These are phyloP conservation scores for Copromyces sp. DNA, from an alignment of 495 filamentous ascomycete genomes.

Conservation along the genomic window DNA sequence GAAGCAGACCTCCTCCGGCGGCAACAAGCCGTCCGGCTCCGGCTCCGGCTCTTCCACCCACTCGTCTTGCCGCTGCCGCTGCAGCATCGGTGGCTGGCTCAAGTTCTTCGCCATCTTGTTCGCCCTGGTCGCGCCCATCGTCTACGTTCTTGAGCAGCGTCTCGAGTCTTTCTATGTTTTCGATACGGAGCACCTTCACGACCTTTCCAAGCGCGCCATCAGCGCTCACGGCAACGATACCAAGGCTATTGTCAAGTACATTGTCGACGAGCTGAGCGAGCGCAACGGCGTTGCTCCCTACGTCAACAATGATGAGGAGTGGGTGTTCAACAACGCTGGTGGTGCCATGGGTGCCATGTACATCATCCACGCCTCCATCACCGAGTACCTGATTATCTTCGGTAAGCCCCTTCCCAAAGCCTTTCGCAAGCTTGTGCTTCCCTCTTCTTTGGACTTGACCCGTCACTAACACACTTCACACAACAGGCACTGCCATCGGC, in stretches of 20 bases:
- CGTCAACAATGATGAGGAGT: constrained; percentile 51
- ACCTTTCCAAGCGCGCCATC: constrained; percentile 55
- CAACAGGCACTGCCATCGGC: constrained; percentile 64
- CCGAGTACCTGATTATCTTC: constrained; percentile 76
- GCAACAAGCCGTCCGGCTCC: constrained; percentile 3
- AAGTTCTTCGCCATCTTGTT: constrained; percentile 51
- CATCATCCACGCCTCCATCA: constrained; percentile 67
- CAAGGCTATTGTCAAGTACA: constrained; percentile 52
- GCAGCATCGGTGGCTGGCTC: constrained; percentile 31
- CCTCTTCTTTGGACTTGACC: neutral
- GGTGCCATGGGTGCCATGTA: constrained; percentile 88
- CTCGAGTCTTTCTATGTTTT: constrained; percentile 74
- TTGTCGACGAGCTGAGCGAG: constrained; percentile 45
- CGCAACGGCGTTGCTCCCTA: constrained; percentile 32
- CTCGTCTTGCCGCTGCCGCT: constrained; percentile 1
- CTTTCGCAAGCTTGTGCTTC: neutral
- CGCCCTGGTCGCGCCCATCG: constrained; percentile 47
- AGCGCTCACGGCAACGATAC: constrained; percentile 63
- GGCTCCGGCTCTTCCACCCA: constrained; percentile 1
- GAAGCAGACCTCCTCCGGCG: neutral
- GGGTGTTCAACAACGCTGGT: constrained; percentile 71
- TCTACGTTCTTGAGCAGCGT: constrained; percentile 55
- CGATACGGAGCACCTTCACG: constrained; percentile 53
- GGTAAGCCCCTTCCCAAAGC: constrained; percentile 27
- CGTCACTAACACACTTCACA: neutral